A percentile compares a stretch with the other conserved stretches of the same genome.
These are phyloP conservation scores for Fistulifera solaris DNA, from an alignment of 108 stramenopile species.

Conservation along the genomic window DNA sequence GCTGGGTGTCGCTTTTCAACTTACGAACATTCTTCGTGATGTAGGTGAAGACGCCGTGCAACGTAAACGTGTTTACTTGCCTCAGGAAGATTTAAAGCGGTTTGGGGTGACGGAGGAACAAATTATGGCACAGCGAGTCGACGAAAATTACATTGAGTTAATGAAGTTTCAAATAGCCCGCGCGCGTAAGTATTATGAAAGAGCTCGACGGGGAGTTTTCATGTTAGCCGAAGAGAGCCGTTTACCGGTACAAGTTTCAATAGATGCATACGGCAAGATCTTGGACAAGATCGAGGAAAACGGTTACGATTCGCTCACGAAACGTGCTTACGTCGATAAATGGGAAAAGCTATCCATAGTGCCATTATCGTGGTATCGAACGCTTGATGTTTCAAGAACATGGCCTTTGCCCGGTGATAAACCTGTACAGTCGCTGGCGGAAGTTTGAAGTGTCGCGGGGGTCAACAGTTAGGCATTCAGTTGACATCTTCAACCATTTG, in stretches of 20 bases:
- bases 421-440: conserved; percentile 9
- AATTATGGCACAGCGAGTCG: conserved; percentile 79
- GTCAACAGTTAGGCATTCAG: background rate
- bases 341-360: conserved; percentile 92
- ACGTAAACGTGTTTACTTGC: conserved; percentile 91
- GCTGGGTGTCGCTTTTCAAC: conserved; percentile 95
- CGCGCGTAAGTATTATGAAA: conserved; percentile 89
- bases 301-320: conserved; percentile 88
- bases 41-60: conserved; percentile 93
- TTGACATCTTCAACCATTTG: background rate
- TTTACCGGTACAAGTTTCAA: conserved; percentile 83
- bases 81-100: conserved; percentile 75
- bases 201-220: conserved; percentile 84
- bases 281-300: conserved; percentile 92
- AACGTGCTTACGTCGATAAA: conserved; percentile 92
- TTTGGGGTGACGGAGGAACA: conserved; percentile 91
- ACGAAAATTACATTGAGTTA: conserved; percentile 83
- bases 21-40: conserved; percentile 97
- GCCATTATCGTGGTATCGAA: conserved; percentile 89
- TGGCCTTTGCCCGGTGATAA: conserved; percentile 72
- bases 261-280: conserved; percentile 92
- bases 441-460: background rate
- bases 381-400: conserved; percentile 59
- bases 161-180: conserved; percentile 94
- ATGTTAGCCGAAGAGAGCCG: conserved; percentile 86